These are phyloP conservation scores for Fusarium praegraminearum DNA, from an alignment of 2,329 filamentous ascomycete genomes.

Conservation along the genomic window DNA sequence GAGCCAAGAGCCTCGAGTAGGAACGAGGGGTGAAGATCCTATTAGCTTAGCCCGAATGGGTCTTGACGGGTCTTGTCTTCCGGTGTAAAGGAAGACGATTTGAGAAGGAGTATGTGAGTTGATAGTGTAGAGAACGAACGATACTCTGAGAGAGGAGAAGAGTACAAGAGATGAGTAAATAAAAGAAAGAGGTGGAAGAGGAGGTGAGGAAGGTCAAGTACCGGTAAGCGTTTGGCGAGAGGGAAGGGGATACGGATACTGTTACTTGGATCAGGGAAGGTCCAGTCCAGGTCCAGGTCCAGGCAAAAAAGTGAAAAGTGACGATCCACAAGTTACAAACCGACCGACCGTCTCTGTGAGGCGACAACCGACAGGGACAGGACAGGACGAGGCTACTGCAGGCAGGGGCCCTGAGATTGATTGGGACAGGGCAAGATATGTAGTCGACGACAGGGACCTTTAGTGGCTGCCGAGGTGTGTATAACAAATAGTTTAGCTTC, in stretches of 20 bases:
- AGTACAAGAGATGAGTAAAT: constrained; percentile 1
- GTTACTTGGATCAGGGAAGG: constrained; percentile 1
- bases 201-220: constrained; percentile 6
- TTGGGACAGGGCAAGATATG: constrained; percentile 2
- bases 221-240: constrained; percentile 7
- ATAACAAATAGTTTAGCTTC: constrained; percentile 24
- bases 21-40: constrained; percentile 38
- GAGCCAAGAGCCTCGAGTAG: constrained; percentile 37
- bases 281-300: background rate
- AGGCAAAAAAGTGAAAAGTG: constrained; percentile 47
- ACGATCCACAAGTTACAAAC: constrained; percentile 41
- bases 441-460: constrained; percentile 21
- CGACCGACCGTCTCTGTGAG: constrained; percentile 28
- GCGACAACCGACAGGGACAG: constrained; percentile 27
- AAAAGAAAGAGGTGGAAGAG: constrained; percentile 3
- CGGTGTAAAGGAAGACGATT: background rate
- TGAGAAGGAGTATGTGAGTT: background rate
- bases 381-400: constrained; percentile 12
- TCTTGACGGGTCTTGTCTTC: constrained; percentile 22
- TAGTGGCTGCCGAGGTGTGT: background rate
- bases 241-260: constrained; percentile 9
- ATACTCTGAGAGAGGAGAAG: constrained; percentile 4
- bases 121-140: background rate
- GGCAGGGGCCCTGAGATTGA: constrained; percentile 4
- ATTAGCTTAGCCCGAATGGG: constrained; percentile 36